Base-by-base conservation (phyloP, 2,329 filamentous ascomycete species). In the Ophiostoma quercus region DNA sequence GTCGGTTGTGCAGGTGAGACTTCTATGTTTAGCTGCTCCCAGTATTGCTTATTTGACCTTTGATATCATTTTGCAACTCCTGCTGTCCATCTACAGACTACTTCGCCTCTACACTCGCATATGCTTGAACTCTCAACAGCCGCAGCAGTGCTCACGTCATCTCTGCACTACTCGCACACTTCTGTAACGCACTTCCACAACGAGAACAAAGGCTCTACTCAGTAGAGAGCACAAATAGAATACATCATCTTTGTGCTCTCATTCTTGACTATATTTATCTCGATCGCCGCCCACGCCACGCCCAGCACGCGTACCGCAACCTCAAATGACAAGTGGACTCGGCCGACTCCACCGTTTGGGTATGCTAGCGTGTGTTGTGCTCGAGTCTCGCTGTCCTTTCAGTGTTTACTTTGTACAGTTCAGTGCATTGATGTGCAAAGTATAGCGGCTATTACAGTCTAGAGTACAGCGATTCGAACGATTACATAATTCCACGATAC, bases 241-340 rank as follows among this genome's bases (percentile, higher is more conserved):
- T 34, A 34, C 34, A 34, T 1, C 34, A 34, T 29, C 51, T 29
- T 57, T 34, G 34, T 34, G 34, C n/a, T 57, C 51, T n/a, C 22
- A 54, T 29, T 57, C 51, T 57, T 16, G 43, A n/a, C n/a, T 57
- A 11, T 57, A 25, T 25, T 25, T 57, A 22, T 57, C n/a, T 57
- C 51, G 47, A 54, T 54, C 47, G 47, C 8, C 47, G n/a, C n/a
- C 47, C 47, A 25, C 51, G n/a, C 11, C 43, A n/a, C 43, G 43
- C 43, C 43, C 51, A 57, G 51, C 51, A 57, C 51, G 51, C 51
- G 51, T 57, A 57, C 16, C 9, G 22, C 51, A 25, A 57, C 51
- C 16, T n/a, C 51, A 25, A 57, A 57, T 57, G 51, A 57, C 51
- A 57, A 57, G 51, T 57, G 51, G 51, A 25, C 51, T 57, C n/a